Percentiles rank a stretch among this genome's conserved stretches.
phyloP scores from a whole-genome alignment of 495 filamentous ascomycete species.

The Lophium mytilinum region DNA sequence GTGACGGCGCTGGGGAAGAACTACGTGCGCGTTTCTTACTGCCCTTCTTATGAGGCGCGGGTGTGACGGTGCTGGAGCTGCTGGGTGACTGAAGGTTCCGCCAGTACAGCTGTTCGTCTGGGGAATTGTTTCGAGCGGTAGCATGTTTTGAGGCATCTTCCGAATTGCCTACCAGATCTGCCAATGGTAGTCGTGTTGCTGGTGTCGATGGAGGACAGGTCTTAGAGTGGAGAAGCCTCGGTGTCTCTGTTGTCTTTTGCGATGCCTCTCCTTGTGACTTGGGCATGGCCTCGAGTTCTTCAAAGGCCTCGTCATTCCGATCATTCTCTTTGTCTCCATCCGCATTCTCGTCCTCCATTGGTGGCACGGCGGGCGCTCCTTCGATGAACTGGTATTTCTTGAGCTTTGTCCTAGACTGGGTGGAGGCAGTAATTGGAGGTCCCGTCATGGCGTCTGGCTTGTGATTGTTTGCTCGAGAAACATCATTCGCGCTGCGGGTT shows the following conservation, averaged over 20 bases:
- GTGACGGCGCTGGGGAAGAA: conserved; percentile 67
- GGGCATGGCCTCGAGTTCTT: conserved; percentile 1
- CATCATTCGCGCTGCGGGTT: conserved; percentile 10
- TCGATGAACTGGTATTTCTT: conserved; percentile 49
- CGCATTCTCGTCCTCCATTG: conserved; percentile 2
- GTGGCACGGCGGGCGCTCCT: conserved; percentile 21
- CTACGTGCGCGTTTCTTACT: conserved; percentile 74
- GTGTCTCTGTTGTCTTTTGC: conserved; percentile 27
- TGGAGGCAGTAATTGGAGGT: conserved; percentile 41
- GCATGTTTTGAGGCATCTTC: conserved; percentile 48
- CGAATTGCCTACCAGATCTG: conserved; percentile 65
- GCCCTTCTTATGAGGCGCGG: conserved; percentile 39
- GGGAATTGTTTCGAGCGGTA: conserved; percentile 46
- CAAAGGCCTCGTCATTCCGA: background rate
- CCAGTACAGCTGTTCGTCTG: conserved; percentile 70
- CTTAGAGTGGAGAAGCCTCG: conserved; percentile 19
- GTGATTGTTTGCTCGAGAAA: conserved; percentile 11
- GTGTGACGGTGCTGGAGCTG: conserved; percentile 41
- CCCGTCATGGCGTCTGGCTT: conserved; percentile 10
- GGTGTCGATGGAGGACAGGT: conserved; percentile 54
- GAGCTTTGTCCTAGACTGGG: conserved; percentile 50
- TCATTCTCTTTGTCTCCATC: conserved; percentile 31
- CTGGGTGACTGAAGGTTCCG: conserved; percentile 43
- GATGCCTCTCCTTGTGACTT: conserved; percentile 1
- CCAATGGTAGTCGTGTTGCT: conserved; percentile 61